These are phyloP conservation scores for Fonsecaea monophora DNA, from an alignment of 2,329 filamentous ascomycete genomes.

Conservation along the genomic window DNA sequence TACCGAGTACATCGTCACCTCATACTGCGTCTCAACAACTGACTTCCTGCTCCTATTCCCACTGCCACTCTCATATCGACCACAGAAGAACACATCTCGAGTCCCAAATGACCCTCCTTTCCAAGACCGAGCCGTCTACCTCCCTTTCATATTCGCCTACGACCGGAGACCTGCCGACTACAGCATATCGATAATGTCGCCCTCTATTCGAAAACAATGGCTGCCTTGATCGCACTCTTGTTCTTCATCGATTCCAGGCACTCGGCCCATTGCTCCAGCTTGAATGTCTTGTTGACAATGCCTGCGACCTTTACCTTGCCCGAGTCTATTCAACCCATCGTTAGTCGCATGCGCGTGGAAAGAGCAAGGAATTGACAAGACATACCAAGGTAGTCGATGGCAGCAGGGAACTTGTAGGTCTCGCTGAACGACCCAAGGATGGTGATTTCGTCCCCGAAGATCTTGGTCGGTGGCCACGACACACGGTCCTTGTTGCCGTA, in stretches of 20 bases:
- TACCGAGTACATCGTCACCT: background rate
- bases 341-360: slow-evolving; percentile 11
- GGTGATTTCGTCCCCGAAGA: slow-evolving; percentile 72
- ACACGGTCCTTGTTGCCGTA: slow-evolving; percentile 69
- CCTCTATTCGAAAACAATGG: slow-evolving; percentile 68
- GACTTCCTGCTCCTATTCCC: background rate
- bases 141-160: background rate
- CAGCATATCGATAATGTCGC: background rate
- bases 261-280: slow-evolving; percentile 74
- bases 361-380: slow-evolving; percentile 21
- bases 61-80: background rate
- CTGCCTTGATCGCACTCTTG: slow-evolving; percentile 76
- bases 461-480: slow-evolving; percentile 73
- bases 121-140: background rate
- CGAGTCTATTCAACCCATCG: slow-evolving; percentile 41
- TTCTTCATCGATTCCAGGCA: slow-evolving; percentile 74
- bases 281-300: slow-evolving; percentile 76
- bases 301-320: slow-evolving; percentile 61
- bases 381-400: slow-evolving; percentile 58
- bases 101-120: background rate
- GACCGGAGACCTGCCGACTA: background rate
- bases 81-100: background rate
- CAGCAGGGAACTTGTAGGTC: slow-evolving; percentile 72
- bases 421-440: slow-evolving; percentile 77
- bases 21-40: background rate